phyloP scores from a whole-genome alignment of 257 asterid genomes.

The Solanum corneliomulleri region DNA sequence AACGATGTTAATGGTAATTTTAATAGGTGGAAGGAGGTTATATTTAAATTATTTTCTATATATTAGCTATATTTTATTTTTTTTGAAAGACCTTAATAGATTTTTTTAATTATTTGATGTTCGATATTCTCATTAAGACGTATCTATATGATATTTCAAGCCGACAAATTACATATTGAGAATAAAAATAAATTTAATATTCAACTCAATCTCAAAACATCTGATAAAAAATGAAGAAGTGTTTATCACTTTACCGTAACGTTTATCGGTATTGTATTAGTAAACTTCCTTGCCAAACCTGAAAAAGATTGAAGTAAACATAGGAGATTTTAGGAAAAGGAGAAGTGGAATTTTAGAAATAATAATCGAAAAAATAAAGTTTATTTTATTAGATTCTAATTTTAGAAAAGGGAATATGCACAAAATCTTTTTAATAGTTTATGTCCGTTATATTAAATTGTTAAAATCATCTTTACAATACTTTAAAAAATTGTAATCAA shows the following conservation, averaged over 20 bases:
- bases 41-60: too few species aligned
- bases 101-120: not conserved
- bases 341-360: not conserved
- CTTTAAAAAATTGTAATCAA: not conserved
- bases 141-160: not conserved
- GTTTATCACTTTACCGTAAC: not conserved
- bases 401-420: not conserved
- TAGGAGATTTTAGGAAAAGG: not conserved
- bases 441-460: not conserved
- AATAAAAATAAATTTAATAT: not conserved
- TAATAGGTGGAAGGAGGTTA: not conserved
- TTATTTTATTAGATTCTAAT: not conserved
- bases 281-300: not conserved
- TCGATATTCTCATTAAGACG: not conserved
- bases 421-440: not conserved
- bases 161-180: not conserved
- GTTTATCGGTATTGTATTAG: not conserved
- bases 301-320: not conserved
- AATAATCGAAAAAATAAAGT: not conserved
- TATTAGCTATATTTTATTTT: too few species aligned
- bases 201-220: not conserved
- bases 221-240: not conserved
- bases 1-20: not conserved
- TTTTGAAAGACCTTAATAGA: not conserved
- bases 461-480: not conserved